Percentiles rank a stretch among this genome's conserved stretches.
Evolutionary conservation across 345 rosid species (phyloP).

Genomic region (Linum tenue): DNA sequence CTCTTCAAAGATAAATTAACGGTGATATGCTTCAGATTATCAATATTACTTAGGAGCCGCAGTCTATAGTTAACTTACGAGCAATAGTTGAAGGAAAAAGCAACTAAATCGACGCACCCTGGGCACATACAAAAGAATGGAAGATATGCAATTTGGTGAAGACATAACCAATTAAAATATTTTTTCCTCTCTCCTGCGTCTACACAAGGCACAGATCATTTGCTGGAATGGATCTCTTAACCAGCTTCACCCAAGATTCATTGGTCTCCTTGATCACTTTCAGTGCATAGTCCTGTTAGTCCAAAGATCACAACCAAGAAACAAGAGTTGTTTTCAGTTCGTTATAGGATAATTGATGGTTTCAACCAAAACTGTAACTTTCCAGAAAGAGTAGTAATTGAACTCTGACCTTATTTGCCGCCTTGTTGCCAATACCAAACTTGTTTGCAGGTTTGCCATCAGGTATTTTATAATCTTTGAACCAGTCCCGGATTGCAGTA

Average conservation of each 20-base stretch:
- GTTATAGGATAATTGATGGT: neutral
- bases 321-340: neutral
- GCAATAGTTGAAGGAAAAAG: no score
- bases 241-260: conserved; percentile 81
- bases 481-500: conserved; percentile 85
- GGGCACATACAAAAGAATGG: no score
- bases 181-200: no score
- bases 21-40: no score
- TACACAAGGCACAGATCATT: conserved; percentile 54
- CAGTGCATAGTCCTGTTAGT: conserved; percentile 63
- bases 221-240: conserved; percentile 55
- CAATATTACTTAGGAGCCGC: no score
- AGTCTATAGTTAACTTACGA: no score
- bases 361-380: neutral
- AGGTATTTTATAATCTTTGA: conserved; percentile 91
- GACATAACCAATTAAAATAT: no score
- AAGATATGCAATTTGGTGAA: no score
- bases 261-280: conserved; percentile 71
- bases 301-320: neutral
- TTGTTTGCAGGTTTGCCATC: conserved; percentile 98
- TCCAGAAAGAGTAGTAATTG: neutral
- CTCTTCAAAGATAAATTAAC: no score
- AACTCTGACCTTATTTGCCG: conserved; percentile 61
- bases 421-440: conserved; percentile 90
- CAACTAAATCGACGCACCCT: no score